Base-by-base conservation (phyloP, 768 basidiomycete genomes). In the Calocybe indica region DNA sequence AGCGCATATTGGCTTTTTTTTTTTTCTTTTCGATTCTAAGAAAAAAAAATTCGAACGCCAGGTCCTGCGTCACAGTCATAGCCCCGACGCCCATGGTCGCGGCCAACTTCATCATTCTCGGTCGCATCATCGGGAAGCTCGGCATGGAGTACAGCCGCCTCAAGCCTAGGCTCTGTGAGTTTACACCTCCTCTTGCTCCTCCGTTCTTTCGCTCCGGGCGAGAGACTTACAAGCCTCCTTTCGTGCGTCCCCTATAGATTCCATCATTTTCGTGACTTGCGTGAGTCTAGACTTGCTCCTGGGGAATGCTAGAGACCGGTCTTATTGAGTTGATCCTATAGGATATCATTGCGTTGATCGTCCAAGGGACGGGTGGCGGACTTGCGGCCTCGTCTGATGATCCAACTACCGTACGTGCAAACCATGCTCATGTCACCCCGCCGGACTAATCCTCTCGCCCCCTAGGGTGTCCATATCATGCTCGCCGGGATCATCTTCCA, bases 361-460 rank as follows among this genome's bases (percentile, higher is more conserved):
- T 85, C 2, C 85, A 88, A 63, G 83, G 76, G 29, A 62, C 74
- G 12, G 85, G 85, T 35, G 84, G 84, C 22, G 83, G 74, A 0
- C 55, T 71, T 14, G 82, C 82, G 0, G 69, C 75, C 4, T 58
- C 60, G 1, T 72, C 64, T 6, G 61, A 51, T 1, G 44, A 55
- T 7, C 51, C 57, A 48, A 37, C 51, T 40, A 47, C 51, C 12
- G 58, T 61, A 36, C 13, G 50, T 35, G 45, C 29, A n/a, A 11
- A 14, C 29, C 14, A 14, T 28, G 11, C 29, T 15, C 36, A n/a
- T 30, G 13, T 40, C 9, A 33, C 30, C 5, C 5, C 29, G 7
- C 8, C 15, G 5, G 10, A 44, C 34, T 4, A 30, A 22, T 28
- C 12, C 33, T 12, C 2, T 32, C 3, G 28, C 40, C 28, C 32